Conservation (phyloP, 257 asterid genomes). For the Solanum neorickii region DNA sequence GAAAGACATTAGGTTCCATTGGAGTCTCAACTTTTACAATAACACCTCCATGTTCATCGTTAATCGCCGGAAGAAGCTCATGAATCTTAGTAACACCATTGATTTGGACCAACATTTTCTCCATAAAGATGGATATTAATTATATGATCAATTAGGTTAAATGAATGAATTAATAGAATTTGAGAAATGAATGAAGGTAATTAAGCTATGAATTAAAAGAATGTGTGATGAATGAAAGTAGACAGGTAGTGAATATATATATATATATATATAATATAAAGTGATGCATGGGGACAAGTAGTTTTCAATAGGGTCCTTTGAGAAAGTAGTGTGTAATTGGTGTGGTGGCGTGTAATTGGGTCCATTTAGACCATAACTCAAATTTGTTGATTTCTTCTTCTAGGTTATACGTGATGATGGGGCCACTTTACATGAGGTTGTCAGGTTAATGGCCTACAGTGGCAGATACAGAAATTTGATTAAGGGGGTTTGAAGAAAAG, state of each 20-base stretch:
- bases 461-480: too few relatives aligned
- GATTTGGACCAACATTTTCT: constrained; percentile 13
- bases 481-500: too few relatives aligned
- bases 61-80: constrained; percentile 31
- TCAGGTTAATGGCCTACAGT: too few relatives aligned
- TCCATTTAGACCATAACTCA: neutral
- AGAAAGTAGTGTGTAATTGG: neutral
- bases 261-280: neutral
- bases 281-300: neutral
- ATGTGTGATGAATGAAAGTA: neutral
- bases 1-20: constrained; percentile 37
- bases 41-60: constrained; percentile 58
- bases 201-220: neutral
- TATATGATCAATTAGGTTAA: neutral
- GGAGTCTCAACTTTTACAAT: constrained; percentile 47
- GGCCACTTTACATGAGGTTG: neutral
- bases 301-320: neutral
- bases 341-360: neutral
- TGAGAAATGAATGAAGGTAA: neutral
- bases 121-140: constrained; percentile 18
- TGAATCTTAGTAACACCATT: constrained; percentile 9
- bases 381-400: neutral
- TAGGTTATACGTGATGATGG: neutral
- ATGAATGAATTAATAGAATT: neutral
- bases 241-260: neutral